Conservation (phyloP, 495 filamentous ascomycete species). For the Hypoxylon cercidicola region DNA sequence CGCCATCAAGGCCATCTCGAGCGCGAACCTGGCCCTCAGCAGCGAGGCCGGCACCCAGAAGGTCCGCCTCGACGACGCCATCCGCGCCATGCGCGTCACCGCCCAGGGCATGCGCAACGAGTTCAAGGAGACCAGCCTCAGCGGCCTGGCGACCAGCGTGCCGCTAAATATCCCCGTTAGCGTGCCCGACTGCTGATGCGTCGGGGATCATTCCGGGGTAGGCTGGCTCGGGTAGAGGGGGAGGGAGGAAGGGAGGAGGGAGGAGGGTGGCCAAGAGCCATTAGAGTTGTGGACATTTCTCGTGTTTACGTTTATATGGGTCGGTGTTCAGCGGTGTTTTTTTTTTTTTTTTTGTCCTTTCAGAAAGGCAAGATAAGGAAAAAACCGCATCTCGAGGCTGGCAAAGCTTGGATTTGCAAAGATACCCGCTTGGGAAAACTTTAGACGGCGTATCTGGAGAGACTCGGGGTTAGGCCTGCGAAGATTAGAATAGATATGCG, state of each 20-base stretch:
- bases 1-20: constrained; percentile 50
- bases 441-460: background rate
- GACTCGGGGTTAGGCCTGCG: background rate
- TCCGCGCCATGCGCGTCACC: constrained; percentile 49
- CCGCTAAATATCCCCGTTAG: constrained; percentile 50
- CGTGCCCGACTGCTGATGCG: constrained; percentile 47
- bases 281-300: too few relatives aligned
- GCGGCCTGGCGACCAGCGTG: constrained; percentile 49
- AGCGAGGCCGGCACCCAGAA: constrained; percentile 47
- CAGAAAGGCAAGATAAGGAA: too few relatives aligned
- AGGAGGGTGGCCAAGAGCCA: too few relatives aligned
- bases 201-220: background rate
- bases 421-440: too few relatives aligned
- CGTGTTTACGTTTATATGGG: too few relatives aligned
- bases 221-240: too few relatives aligned
- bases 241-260: too few relatives aligned
- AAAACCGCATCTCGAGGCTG: too few relatives aligned
- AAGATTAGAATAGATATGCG: constrained; percentile 1
- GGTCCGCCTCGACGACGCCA: constrained; percentile 50
- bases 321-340: too few relatives aligned
- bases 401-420: too few relatives aligned
- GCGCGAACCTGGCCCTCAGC: constrained; percentile 50
- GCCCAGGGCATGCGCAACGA: constrained; percentile 51
- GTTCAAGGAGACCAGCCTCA: constrained; percentile 53
- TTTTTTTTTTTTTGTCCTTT: too few relatives aligned